phyloP scores from a whole-genome alignment of 2,329 filamentous ascomycete genomes.

The Stylonectria norvegica region DNA sequence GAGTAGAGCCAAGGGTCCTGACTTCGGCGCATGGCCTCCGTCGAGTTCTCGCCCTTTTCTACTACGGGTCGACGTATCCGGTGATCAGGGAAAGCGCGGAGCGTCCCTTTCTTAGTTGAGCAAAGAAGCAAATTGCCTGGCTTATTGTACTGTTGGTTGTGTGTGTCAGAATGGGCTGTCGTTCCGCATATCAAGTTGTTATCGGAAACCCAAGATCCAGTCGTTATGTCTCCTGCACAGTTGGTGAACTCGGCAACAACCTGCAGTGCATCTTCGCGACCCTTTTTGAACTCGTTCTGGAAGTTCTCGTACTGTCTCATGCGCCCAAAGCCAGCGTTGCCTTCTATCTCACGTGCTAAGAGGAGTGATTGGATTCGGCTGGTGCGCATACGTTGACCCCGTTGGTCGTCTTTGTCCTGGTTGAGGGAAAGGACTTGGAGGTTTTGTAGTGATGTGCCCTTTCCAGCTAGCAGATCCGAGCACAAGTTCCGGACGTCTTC shows the following conservation, averaged over 20 bases:
- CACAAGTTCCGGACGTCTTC: conserved; percentile 33
- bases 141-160: conserved; percentile 66
- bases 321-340: conserved; percentile 41
- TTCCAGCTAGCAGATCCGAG: conserved; percentile 28
- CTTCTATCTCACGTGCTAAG: conserved; percentile 47
- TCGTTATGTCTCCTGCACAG: conserved; percentile 59
- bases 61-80: conserved; percentile 53
- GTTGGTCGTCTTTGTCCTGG: conserved; percentile 10
- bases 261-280: conserved; percentile 50
- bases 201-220: conserved; percentile 55
- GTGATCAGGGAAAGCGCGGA: conserved; percentile 55
- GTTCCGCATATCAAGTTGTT: conserved; percentile 59
- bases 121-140: conserved; percentile 59
- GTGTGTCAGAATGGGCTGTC: conserved; percentile 58
- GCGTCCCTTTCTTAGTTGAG: conserved; percentile 40
- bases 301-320: conserved; percentile 44
- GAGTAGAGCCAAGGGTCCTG: conserved; percentile 63
- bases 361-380: conserved; percentile 40
- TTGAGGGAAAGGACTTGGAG: conserved; percentile 27
- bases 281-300: conserved; percentile 41
- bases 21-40: conserved; percentile 53
- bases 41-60: conserved; percentile 52
- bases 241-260: conserved; percentile 55
- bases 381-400: conserved; percentile 9
- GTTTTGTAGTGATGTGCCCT: conserved; percentile 6